Evolutionary conservation across 23 red algal species (phyloP).

Genomic region (Gracilaria domingensis): DNA sequence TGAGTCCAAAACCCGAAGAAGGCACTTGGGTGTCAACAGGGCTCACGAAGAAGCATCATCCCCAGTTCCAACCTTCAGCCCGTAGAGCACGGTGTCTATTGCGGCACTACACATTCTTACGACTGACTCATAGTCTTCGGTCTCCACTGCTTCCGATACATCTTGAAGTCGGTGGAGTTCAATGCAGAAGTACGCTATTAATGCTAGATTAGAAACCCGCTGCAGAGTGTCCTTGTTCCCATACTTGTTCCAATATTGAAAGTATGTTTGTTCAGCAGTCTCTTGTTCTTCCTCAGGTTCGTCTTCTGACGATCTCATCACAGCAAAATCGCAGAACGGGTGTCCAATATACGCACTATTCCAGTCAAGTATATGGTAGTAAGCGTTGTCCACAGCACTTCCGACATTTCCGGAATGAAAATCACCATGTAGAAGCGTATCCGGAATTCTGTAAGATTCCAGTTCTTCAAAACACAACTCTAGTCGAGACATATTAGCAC

Average conservation of each 20-base stretch:
- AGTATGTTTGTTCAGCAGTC: slow-evolving; percentile 28
- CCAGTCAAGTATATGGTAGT: slow-evolving; percentile 39
- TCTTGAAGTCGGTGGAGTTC: slow-evolving; percentile 17
- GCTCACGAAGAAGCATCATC: background rate
- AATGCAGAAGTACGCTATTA: slow-evolving; percentile 25
- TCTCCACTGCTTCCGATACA: slow-evolving; percentile 4
- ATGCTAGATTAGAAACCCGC: background rate
- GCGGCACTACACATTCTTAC: background rate
- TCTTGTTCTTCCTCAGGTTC: slow-evolving; percentile 7
- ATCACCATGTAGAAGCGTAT: slow-evolving; percentile 36
- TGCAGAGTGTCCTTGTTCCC: background rate
- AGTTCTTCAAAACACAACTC: slow-evolving; percentile 19
- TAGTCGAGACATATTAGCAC: slow-evolving; percentile 3
- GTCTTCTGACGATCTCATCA: slow-evolving; percentile 3
- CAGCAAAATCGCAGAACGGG: slow-evolving; percentile 46
- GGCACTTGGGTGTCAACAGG: background rate
- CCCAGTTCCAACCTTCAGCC: background rate
- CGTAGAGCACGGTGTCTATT: background rate
- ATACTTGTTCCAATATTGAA: slow-evolving; percentile 18
- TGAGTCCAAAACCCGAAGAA: background rate
- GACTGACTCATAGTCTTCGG: slow-evolving; percentile 11
- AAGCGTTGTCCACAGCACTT: background rate
- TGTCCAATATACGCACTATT: slow-evolving; percentile 34
- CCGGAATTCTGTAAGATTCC: background rate
- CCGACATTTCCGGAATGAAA: slow-evolving; percentile 41